Percentiles rank a stretch among this genome's conserved stretches.
phyloP scores from a whole-genome alignment of 345 rosid genomes.

The Clarkia xantiana region DNA sequence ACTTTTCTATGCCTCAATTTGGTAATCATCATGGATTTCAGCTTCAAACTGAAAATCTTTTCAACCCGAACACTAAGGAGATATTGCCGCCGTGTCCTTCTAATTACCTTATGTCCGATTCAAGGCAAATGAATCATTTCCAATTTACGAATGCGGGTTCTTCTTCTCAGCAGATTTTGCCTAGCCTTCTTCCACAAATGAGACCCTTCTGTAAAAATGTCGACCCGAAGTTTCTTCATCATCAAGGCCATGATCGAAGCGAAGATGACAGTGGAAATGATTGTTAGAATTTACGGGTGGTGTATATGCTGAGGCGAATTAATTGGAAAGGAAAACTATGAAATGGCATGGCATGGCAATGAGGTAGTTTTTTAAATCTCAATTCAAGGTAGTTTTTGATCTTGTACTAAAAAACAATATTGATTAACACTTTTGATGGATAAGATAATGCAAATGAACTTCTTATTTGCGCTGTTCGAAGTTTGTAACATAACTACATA shows the following conservation, averaged over 20 bases:
- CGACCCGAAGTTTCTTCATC: slow-evolving; percentile 21
- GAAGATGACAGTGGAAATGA: slow-evolving; percentile 1
- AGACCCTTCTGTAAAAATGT: slow-evolving; percentile 30
- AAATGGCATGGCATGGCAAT: neutral
- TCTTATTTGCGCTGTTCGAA: too few species aligned
- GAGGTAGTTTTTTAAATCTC: neutral
- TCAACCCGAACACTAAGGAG: slow-evolving; percentile 4
- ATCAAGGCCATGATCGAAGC: slow-evolving; percentile 9
- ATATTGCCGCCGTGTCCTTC: slow-evolving; percentile 9
- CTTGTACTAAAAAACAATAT: too few species aligned
- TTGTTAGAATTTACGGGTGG: neutral
- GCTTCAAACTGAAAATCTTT: slow-evolving; percentile 30
- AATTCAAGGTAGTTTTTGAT: too few species aligned
- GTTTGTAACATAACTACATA: too few species aligned
- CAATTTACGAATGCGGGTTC: slow-evolving; percentile 31
- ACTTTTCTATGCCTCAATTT: slow-evolving; percentile 48
- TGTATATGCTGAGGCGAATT: too few species aligned
- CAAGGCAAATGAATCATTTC: slow-evolving; percentile 23
- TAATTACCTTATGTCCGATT: slow-evolving; percentile 18
- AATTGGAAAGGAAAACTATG: slow-evolving; percentile 6
- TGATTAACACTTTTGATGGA: too few species aligned
- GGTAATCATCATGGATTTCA: slow-evolving; percentile 42
- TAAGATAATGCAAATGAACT: too few species aligned
- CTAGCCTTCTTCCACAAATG: slow-evolving; percentile 17
- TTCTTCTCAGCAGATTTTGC: slow-evolving; percentile 24